These are phyloP conservation scores for Talaromyces piceae DNA, from an alignment of 2,329 filamentous ascomycete genomes.

Conservation along the genomic window DNA sequence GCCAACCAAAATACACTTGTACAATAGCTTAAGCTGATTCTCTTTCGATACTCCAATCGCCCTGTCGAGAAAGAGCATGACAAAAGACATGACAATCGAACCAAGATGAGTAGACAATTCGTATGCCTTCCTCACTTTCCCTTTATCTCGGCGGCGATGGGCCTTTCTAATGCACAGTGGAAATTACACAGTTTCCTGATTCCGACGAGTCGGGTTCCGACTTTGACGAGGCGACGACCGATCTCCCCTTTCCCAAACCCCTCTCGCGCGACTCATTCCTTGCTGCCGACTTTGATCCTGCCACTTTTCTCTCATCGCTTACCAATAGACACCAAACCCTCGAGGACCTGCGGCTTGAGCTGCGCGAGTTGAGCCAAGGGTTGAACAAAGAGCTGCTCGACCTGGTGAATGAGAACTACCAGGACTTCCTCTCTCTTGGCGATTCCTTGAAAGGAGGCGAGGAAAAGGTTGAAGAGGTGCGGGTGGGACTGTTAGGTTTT, in stretches of 20 bases:
- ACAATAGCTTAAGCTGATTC: no score
- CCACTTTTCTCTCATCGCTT: constrained; percentile 73
- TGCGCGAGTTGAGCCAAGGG: constrained; percentile 70
- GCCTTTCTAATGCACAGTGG: not conserved
- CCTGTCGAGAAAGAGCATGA: no score
- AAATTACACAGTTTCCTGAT: constrained; percentile 32
- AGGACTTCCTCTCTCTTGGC: constrained; percentile 79
- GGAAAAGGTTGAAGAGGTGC: constrained; percentile 82
- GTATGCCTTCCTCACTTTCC: constrained; percentile 17
- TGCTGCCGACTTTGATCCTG: constrained; percentile 65
- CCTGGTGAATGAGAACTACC: constrained; percentile 91
- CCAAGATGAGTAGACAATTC: constrained; percentile 14
- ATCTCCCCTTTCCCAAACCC: constrained; percentile 80
- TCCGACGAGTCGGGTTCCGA: constrained; percentile 41
- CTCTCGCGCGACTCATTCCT: constrained; percentile 80
- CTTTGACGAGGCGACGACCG: constrained; percentile 54
- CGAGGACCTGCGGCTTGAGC: constrained; percentile 80
- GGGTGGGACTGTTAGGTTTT: constrained; percentile 80
- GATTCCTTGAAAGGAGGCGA: constrained; percentile 77
- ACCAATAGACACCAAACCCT: constrained; percentile 89
- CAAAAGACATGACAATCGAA: constrained; percentile 4
- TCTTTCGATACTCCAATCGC: not conserved
- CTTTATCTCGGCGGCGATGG: not conserved
- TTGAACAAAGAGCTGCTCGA: constrained; percentile 84
- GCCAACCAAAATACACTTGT: not conserved